phyloP scores from a whole-genome alignment of 2,329 filamentous ascomycete species.

The Zelopaecilomyces penicillatus region DNA sequence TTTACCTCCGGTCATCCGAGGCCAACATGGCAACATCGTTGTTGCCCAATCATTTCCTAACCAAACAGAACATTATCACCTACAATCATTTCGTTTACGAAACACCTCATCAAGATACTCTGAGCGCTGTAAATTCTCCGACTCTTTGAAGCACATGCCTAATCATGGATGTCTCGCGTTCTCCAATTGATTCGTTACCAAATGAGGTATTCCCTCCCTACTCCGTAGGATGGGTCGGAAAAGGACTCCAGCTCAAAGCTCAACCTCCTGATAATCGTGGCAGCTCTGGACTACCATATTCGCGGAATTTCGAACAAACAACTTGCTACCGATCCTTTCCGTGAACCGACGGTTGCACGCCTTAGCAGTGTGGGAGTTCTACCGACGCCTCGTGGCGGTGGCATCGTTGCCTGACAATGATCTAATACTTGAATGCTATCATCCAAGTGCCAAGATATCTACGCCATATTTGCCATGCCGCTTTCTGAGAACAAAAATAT shows the following conservation, averaged over 20 bases:
- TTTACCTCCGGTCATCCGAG: too few species aligned
- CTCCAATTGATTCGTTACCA: too few species aligned
- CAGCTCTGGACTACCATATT: constrained; percentile 46
- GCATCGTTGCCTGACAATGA: constrained; percentile 35
- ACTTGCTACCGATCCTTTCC: constrained; percentile 48
- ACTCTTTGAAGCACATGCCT: too few species aligned
- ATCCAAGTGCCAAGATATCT: constrained; percentile 58
- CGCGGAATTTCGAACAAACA: constrained; percentile 36
- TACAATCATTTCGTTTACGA: too few species aligned
- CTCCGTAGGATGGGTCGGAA: neutral
- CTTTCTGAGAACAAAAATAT: constrained; percentile 48
- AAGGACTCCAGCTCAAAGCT: neutral
- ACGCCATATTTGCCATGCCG: constrained; percentile 61
- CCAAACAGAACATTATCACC: too few species aligned
- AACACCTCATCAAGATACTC: too few species aligned
- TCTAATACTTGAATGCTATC: constrained; percentile 71
- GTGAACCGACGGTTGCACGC: constrained; percentile 57
- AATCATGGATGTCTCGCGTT: too few species aligned
- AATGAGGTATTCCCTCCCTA: neutral
- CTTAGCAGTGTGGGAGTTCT: constrained; percentile 54
- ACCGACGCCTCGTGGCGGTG: constrained; percentile 47
- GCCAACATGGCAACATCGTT: too few species aligned
- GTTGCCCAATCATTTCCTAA: too few species aligned
- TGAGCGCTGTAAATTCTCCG: too few species aligned
- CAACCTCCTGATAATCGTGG: neutral